These are phyloP conservation scores for Fusarium buharicum DNA, from an alignment of 2,329 filamentous ascomycete species.

Conservation along the genomic window DNA sequence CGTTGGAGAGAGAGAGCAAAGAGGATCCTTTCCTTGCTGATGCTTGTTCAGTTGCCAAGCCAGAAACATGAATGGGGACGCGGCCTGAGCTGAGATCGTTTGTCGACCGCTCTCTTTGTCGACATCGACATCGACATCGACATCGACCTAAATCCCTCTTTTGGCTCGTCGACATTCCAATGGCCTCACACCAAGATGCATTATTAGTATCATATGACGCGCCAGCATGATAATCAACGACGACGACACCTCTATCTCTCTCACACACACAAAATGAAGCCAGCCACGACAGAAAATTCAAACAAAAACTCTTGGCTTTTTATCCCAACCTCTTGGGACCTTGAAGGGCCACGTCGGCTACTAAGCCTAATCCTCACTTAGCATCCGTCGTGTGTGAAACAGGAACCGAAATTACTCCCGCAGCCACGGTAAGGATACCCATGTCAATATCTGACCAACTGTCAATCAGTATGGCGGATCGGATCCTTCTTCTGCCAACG, in stretches of 20 bases:
- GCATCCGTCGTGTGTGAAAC: constrained; percentile 43
- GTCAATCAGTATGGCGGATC: constrained; percentile 28
- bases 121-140: neutral
- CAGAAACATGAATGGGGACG: neutral
- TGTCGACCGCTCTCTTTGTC: constrained; percentile 1
- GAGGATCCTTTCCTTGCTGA: too few relatives aligned
- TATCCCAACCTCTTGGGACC: constrained; percentile 34
- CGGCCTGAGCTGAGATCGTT: constrained; percentile 5
- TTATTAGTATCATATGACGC: constrained; percentile 28
- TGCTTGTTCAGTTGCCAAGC: constrained; percentile 9
- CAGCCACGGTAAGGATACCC: constrained; percentile 40
- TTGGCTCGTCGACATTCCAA: constrained; percentile 27
- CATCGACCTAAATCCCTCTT: neutral
- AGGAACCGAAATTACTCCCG: constrained; percentile 52
- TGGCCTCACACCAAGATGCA: constrained; percentile 30
- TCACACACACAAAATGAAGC: constrained; percentile 5
- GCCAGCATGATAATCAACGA: neutral
- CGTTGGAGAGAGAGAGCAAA: too few relatives aligned
- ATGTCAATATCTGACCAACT: constrained; percentile 27
- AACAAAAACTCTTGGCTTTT: constrained; percentile 28
- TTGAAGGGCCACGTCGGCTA: constrained; percentile 42
- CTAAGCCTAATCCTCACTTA: constrained; percentile 40
- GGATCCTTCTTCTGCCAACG: constrained; percentile 19
- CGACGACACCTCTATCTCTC: neutral
- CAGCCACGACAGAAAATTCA: constrained; percentile 16